phyloP scores from a whole-genome alignment of 768 basidiomycete species.

The Podaxis pistillaris region DNA sequence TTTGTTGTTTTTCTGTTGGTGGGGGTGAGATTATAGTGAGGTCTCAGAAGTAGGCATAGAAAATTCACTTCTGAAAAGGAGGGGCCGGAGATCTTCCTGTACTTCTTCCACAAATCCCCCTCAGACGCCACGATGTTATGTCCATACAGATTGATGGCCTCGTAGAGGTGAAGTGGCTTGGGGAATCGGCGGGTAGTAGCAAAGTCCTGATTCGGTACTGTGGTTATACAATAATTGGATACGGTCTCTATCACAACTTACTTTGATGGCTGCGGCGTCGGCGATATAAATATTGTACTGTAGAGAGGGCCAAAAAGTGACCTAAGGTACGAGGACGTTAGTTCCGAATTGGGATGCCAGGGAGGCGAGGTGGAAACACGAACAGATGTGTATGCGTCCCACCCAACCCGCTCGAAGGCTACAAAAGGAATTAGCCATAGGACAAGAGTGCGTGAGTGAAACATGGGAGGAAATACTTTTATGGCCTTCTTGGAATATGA shows the following conservation, averaged over 20 bases:
- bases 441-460: conserved; percentile 17
- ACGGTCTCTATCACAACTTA: conserved; percentile 9
- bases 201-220: conserved; percentile 40
- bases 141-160: conserved; percentile 48
- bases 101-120: conserved; percentile 64
- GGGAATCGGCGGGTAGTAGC: conserved; percentile 51
- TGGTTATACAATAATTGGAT: background rate
- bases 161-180: conserved; percentile 51
- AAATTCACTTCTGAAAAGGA: conserved; percentile 57
- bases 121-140: conserved; percentile 65
- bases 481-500: conserved; percentile 29
- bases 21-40: background rate
- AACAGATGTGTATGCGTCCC: conserved; percentile 36
- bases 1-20: conserved; percentile 39
- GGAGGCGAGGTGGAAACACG: conserved; percentile 5
- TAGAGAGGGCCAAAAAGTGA: conserved; percentile 25
- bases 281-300: conserved; percentile 29
- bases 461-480: conserved; percentile 20
- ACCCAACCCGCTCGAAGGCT: conserved; percentile 26
- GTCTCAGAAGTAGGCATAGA: background rate
- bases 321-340: conserved; percentile 17
- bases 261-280: conserved; percentile 42
- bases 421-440: conserved; percentile 18
- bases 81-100: conserved; percentile 61
- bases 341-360: background rate